These are phyloP conservation scores for Carpinus fangiana DNA, from an alignment of 306 rosid species.

Conservation along the genomic window DNA sequence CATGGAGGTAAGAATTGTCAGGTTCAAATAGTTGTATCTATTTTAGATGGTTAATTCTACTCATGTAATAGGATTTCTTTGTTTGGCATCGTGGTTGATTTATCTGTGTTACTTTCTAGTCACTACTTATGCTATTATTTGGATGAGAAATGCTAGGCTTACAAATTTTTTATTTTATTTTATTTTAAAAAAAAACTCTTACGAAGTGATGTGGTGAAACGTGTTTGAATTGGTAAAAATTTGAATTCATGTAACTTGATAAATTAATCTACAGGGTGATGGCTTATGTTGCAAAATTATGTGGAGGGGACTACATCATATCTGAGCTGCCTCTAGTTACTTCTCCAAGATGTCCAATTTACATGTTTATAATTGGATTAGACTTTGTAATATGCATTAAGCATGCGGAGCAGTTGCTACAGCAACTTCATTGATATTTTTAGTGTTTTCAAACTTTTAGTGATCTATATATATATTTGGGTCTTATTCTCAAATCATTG, in stretches of 20 bases:
- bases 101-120: not conserved
- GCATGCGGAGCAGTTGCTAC: not conserved
- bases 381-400: not conserved
- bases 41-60: slow-evolving; percentile 22
- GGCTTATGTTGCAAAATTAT: not conserved
- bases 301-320: not conserved
- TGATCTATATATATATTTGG: not conserved
- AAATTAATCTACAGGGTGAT: not conserved
- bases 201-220: too few relatives aligned
- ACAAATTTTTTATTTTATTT: too few relatives aligned
- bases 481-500: not conserved
- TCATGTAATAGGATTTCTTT: slow-evolving; percentile 12
- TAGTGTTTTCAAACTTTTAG: not conserved
- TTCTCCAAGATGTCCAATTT: not conserved
- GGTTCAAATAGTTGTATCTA: slow-evolving; percentile 18
- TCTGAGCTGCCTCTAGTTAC: not conserved
- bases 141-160: not conserved
- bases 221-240: too few relatives aligned
- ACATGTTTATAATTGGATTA: not conserved
- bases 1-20: slow-evolving; percentile 84
- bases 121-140: not conserved
- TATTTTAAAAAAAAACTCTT: too few relatives aligned
- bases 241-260: not conserved
- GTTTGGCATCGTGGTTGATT: not conserved
- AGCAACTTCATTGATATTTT: not conserved